Conservation (phyloP, 2,329 filamentous ascomycete genomes). For the Cryphonectria carpinicola region DNA sequence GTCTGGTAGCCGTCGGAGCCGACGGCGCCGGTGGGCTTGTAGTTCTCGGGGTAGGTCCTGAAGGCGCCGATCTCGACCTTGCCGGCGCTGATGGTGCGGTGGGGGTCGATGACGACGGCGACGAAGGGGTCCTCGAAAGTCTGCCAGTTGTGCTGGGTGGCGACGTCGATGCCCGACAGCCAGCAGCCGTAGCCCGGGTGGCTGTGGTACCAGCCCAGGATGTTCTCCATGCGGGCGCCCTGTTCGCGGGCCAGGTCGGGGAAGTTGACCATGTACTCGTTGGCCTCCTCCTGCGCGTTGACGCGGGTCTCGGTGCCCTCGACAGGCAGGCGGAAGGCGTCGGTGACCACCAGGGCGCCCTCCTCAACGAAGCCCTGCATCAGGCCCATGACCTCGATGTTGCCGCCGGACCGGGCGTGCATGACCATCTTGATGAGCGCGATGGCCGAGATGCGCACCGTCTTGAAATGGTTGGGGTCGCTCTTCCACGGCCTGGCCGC, state of each 20-base stretch:
- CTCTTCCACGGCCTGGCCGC: slow-evolving; percentile 73
- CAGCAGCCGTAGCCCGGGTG: slow-evolving; percentile 98
- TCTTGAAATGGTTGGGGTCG: slow-evolving; percentile 87
- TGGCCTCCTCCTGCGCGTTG: slow-evolving; percentile 92
- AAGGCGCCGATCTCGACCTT: slow-evolving; percentile 98
- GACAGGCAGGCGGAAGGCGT: slow-evolving; percentile 90
- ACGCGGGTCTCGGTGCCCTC: slow-evolving; percentile 98
- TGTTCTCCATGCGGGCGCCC: slow-evolving; percentile 78
- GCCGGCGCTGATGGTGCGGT: slow-evolving; percentile 90
- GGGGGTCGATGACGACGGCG: slow-evolving; percentile 94
- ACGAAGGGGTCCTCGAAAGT: slow-evolving; percentile 87
- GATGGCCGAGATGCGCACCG: slow-evolving; percentile 89
- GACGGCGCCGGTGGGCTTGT: slow-evolving; percentile 53
- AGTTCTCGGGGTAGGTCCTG: slow-evolving; percentile 80
- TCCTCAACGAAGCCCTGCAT: slow-evolving; percentile 94
- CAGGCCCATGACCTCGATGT: slow-evolving; percentile 93
- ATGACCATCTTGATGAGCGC: slow-evolving; percentile 99
- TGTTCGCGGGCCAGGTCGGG: slow-evolving; percentile 75
- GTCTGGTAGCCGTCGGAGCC: slow-evolving; percentile 66
- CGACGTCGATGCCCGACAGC: slow-evolving; percentile 94
- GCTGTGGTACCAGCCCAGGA: slow-evolving; percentile 97
- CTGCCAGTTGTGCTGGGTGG: slow-evolving; percentile 86
- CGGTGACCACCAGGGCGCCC: slow-evolving; percentile 87
- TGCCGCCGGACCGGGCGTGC: slow-evolving; percentile 94
- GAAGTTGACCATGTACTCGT: slow-evolving; percentile 95